Conservation (phyloP, 495 filamentous ascomycete genomes). For the Haplographium delicatum region DNA sequence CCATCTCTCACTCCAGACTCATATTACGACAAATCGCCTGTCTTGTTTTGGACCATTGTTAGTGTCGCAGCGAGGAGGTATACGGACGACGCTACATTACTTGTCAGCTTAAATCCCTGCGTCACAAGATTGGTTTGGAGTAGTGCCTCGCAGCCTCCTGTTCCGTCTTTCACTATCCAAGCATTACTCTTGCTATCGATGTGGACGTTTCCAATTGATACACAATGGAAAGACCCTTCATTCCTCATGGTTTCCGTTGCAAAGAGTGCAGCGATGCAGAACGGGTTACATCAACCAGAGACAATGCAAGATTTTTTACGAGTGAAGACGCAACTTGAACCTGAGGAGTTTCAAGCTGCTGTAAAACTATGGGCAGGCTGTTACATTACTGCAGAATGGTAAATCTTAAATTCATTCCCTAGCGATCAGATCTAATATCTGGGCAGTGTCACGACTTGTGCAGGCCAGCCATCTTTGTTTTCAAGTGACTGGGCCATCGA, state of each 20-base stretch:
- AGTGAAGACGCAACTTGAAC: neutral
- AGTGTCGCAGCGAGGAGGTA: constrained; percentile 31
- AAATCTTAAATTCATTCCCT: neutral
- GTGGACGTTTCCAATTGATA: constrained; percentile 46
- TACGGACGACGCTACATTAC: constrained; percentile 37
- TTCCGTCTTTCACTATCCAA: constrained; percentile 43
- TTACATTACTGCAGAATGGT: constrained; percentile 3
- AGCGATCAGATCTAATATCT: too few species aligned
- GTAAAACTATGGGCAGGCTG: constrained; percentile 5
- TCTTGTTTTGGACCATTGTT: constrained; percentile 47
- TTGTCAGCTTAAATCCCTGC: constrained; percentile 33
- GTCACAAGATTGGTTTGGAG: constrained; percentile 42
- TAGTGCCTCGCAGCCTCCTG: constrained; percentile 32
- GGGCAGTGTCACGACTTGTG: too few species aligned
- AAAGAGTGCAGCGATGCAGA: constrained; percentile 44
- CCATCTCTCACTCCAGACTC: constrained; percentile 34
- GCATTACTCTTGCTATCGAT: constrained; percentile 41
- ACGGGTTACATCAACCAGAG: constrained; percentile 44
- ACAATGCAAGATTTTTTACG: constrained; percentile 41
- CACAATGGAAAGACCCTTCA: constrained; percentile 35
- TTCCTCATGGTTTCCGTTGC: constrained; percentile 39
- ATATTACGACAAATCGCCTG: constrained; percentile 39
- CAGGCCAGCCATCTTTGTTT: too few species aligned
- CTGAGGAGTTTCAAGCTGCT: neutral
- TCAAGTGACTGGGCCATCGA: neutral